phyloP scores from a whole-genome alignment of 345 rosid species.

The Syzygium grande region DNA sequence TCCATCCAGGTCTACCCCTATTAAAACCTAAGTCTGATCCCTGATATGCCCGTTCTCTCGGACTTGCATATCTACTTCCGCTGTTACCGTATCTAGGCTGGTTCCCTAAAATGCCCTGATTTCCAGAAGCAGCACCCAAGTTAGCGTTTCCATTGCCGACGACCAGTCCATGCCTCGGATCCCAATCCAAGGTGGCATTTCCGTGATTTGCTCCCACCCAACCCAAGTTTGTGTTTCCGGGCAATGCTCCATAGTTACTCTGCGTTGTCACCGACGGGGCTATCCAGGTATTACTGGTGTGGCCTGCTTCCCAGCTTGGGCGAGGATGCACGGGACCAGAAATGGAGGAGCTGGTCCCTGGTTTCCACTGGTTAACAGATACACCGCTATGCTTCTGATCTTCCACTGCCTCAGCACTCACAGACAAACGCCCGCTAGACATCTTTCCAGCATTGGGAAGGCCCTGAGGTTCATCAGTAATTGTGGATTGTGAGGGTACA shows the following conservation, averaged over 20 bases:
- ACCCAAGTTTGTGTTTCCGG: conserved; percentile 27
- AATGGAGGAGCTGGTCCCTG: conserved; percentile 39
- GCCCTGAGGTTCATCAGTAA: conserved; percentile 14
- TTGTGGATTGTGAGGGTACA: conserved; percentile 34
- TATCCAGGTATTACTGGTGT: conserved; percentile 26
- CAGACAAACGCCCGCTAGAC: conserved; percentile 33
- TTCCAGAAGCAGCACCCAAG: conserved; percentile 16
- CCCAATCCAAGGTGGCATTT: conserved; percentile 18
- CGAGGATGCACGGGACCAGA: conserved; percentile 33
- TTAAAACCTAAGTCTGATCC: conserved; percentile 33
- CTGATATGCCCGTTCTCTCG: conserved; percentile 46
- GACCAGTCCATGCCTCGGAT: conserved; percentile 23
- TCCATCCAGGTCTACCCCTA: conserved; percentile 38
- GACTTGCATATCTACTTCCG: conserved; percentile 30
- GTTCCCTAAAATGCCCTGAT: conserved; percentile 32
- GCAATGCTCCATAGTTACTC: conserved; percentile 25
- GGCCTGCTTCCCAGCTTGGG: conserved; percentile 15
- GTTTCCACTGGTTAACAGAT: conserved; percentile 41
- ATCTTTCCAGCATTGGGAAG: conserved; percentile 24
- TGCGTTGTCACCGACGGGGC: conserved; percentile 30
- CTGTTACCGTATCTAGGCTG: conserved; percentile 34
- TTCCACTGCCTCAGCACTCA: conserved; percentile 30
- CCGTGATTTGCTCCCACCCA: conserved; percentile 18
- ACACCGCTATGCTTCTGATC: conserved; percentile 24
- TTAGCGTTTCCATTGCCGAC: conserved; percentile 27